Evolutionary conservation across 2,329 filamentous ascomycete genomes (phyloP).

Genomic region (Nothophoma quercina): DNA sequence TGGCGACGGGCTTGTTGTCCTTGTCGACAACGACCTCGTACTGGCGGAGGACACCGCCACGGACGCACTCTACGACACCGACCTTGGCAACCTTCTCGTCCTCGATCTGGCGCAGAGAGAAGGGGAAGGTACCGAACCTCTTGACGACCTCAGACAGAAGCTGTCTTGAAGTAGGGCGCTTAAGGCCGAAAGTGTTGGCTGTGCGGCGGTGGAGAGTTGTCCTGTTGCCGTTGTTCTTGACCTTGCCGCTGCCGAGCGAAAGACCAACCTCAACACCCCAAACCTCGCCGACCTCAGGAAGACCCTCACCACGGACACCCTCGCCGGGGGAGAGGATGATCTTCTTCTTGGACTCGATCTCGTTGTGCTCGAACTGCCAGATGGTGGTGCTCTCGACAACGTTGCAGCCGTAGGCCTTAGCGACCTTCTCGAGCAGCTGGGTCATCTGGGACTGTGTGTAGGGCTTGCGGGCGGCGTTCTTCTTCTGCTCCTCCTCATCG

Average conservation of each 20-base stretch:
- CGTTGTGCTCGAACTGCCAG: constrained; percentile 95
- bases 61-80: constrained; percentile 95
- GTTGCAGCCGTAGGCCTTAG: constrained; percentile 88
- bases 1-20: constrained; percentile 82
- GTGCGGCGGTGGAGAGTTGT: constrained; percentile 94
- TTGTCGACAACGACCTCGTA: constrained; percentile 97
- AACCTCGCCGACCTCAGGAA: constrained; percentile 87
- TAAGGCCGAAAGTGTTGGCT: constrained; percentile 87
- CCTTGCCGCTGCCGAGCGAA: constrained; percentile 89
- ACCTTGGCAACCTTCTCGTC: constrained; percentile 96
- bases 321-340: constrained; percentile 90
- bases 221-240: constrained; percentile 86
- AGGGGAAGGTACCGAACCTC: constrained; percentile 97
- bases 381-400: constrained; percentile 97
- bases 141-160: constrained; percentile 93
- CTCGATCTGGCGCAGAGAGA: constrained; percentile 95
- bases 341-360: constrained; percentile 98
- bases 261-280: constrained; percentile 98
- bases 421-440: constrained; percentile 86
- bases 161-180: constrained; percentile 91
- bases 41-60: constrained; percentile 88
- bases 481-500: constrained; percentile 94
- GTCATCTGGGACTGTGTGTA: constrained; percentile 89
- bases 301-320: constrained; percentile 87
- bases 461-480: constrained; percentile 79